These are phyloP conservation scores for Pyricularia pennisetigena DNA, from an alignment of 2,329 filamentous ascomycete genomes.

Conservation along the genomic window DNA sequence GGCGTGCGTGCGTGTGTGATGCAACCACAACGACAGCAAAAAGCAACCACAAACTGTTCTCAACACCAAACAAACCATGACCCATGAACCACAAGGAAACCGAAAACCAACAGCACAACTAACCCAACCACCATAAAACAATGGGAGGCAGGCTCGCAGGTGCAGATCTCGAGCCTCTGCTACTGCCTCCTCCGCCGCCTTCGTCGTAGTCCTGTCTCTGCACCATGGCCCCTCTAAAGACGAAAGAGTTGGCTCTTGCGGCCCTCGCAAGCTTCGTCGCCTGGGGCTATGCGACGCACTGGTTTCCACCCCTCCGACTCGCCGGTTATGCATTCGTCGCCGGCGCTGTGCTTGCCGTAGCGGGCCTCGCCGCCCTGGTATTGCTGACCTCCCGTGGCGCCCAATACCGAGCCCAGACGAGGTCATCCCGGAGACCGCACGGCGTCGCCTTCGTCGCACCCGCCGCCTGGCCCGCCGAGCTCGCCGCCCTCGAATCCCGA, in stretches of 20 bases:
- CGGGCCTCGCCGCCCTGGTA: constrained; percentile 47
- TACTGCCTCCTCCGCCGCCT: not conserved
- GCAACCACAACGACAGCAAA: not conserved
- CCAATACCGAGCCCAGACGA: constrained; percentile 24
- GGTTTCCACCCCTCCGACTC: constrained; percentile 75
- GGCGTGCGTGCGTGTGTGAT: not conserved
- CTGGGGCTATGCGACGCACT: constrained; percentile 80
- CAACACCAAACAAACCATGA: not conserved
- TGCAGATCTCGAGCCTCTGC: not conserved
- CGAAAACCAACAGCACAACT: not conserved
- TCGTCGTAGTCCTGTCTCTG: not conserved
- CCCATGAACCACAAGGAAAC: not conserved
- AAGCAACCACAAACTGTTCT: not conserved
- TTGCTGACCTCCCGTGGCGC: constrained; percentile 50
- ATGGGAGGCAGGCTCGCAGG: constrained; percentile 1
- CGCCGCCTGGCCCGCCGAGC: constrained; percentile 60
- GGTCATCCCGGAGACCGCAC: constrained; percentile 29
- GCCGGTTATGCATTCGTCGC: constrained; percentile 72
- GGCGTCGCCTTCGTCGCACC: constrained; percentile 50
- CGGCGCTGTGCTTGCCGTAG: constrained; percentile 50
- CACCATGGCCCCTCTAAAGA: constrained; percentile 57
- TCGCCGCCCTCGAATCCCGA: constrained; percentile 52
- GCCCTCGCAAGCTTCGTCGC: constrained; percentile 65
- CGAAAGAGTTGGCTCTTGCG: constrained; percentile 61
- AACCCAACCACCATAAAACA: not conserved